A percentile compares a stretch with the other conserved stretches of the same genome.
Conservation (phyloP, 2,329 filamentous ascomycete genomes). For the Venturia oleaginea region DNA sequence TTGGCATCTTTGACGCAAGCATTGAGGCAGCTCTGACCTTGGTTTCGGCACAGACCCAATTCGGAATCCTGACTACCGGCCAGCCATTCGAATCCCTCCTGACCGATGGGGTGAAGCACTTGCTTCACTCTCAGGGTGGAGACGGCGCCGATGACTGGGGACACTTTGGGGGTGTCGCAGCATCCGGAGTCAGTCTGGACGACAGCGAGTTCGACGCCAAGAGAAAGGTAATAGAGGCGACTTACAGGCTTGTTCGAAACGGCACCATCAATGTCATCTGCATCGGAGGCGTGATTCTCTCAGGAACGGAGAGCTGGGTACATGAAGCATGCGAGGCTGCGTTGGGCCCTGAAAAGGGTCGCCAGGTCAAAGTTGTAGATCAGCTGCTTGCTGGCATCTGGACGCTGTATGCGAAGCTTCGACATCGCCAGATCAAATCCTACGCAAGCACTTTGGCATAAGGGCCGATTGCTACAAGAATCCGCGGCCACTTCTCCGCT, state of each 20-base stretch:
- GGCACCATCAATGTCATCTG: conserved; percentile 1
- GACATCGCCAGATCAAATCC: background rate
- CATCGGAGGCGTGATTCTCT: conserved; percentile 5
- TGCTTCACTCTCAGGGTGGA: background rate
- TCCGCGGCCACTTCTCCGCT: background rate
- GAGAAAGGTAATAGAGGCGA: background rate
- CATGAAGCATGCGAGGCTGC: conserved; percentile 8
- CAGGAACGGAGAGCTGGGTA: conserved; percentile 6
- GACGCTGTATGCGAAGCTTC: conserved; percentile 4
- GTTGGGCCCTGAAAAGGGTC: background rate
- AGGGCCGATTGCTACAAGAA: background rate
- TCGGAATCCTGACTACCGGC: conserved; percentile 9
- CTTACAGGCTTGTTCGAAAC: conserved; percentile 1
- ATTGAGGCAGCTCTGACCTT: conserved; percentile 49
- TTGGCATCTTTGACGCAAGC: conserved; percentile 83
- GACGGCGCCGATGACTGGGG: background rate
- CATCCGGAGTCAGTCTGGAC: conserved; percentile 4
- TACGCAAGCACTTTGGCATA: background rate
- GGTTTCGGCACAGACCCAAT: background rate
- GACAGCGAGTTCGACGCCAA: background rate
- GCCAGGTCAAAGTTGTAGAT: conserved; percentile 5
- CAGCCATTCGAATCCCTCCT: conserved; percentile 3
- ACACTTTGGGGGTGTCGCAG: conserved; percentile 6
- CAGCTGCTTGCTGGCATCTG: conserved; percentile 5
- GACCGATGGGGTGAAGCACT: conserved; percentile 2